phyloP scores from a whole-genome alignment of 2,329 filamentous ascomycete genomes.

The Paracamarosporium sp. region DNA sequence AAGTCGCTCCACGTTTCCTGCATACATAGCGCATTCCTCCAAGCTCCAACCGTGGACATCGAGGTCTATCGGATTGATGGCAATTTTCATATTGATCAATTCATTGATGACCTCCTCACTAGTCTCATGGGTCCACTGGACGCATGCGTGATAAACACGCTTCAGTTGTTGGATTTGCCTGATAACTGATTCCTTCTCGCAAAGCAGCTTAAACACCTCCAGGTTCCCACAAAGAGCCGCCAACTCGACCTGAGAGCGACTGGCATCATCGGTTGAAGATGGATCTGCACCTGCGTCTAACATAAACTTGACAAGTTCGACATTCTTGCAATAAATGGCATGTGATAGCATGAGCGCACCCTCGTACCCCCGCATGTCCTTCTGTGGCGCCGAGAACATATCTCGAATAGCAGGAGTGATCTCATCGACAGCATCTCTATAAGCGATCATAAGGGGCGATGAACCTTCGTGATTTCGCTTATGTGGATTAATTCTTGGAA shows the following conservation, averaged over 20 bases:
- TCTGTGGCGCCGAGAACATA: background rate
- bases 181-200: background rate
- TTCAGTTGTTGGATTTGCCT: background rate
- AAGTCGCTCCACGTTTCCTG: too few species aligned
- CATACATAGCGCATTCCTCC: background rate
- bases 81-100: background rate
- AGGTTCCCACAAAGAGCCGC: constrained; percentile 4
- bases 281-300: constrained; percentile 1
- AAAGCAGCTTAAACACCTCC: background rate
- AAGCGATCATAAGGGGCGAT: background rate
- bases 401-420: background rate
- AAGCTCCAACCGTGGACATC: background rate
- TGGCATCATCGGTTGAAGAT: background rate
- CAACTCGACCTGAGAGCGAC: constrained; percentile 1
- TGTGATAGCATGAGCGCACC: background rate
- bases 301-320: background rate
- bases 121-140: background rate
- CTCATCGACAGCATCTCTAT: background rate
- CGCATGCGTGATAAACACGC: constrained; percentile 1
- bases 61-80: background rate
- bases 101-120: background rate
- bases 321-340: background rate
- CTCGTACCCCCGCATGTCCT: background rate
- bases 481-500: background rate
- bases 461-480: background rate